phyloP scores from a whole-genome alignment of 768 basidiomycete genomes.

The Chalciporus pseudorubinellus region DNA sequence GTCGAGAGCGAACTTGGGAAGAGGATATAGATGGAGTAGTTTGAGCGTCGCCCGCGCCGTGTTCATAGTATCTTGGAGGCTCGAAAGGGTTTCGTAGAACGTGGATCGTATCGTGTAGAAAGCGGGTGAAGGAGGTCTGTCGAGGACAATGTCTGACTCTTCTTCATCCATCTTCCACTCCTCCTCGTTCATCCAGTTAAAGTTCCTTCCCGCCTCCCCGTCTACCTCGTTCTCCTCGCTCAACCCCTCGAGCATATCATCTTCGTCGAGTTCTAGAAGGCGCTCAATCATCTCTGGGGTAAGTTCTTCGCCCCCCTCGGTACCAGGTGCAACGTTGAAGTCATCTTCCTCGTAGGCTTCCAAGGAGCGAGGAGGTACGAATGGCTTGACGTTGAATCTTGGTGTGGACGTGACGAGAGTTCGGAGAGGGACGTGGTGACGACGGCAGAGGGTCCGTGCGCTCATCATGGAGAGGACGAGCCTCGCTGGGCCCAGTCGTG shows the following conservation, averaged over 20 bases:
- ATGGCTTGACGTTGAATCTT: slow-evolving; percentile 5
- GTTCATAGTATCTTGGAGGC: slow-evolving; percentile 63
- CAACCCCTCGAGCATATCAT: too few relatives aligned
- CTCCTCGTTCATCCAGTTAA: background rate
- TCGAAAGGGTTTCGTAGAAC: slow-evolving; percentile 70
- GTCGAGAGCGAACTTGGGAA: slow-evolving; percentile 66
- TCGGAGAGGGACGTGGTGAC: slow-evolving; percentile 2
- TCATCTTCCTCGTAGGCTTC: slow-evolving; percentile 1
- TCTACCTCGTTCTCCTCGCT: background rate
- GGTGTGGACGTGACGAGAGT: slow-evolving; percentile 10
- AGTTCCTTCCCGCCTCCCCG: too few relatives aligned
- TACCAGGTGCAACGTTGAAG: too few relatives aligned
- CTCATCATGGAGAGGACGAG: slow-evolving; percentile 2
- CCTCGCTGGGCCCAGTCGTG: slow-evolving; percentile 7
- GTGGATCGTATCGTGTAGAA: slow-evolving; percentile 81
- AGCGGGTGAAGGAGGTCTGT: slow-evolving; percentile 60
- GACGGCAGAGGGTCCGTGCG: slow-evolving; percentile 6
- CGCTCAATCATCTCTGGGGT: too few relatives aligned
- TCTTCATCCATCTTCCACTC: background rate
- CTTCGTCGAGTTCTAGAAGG: background rate
- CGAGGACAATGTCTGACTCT: background rate
- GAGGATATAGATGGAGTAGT: slow-evolving; percentile 67
- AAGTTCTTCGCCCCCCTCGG: slow-evolving; percentile 4
- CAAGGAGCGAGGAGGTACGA: slow-evolving; percentile 29
- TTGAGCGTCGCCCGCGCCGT: slow-evolving; percentile 59